These are phyloP conservation scores for Fistulifera pelliculosa DNA, from an alignment of 108 stramenopile species.

Conservation along the genomic window DNA sequence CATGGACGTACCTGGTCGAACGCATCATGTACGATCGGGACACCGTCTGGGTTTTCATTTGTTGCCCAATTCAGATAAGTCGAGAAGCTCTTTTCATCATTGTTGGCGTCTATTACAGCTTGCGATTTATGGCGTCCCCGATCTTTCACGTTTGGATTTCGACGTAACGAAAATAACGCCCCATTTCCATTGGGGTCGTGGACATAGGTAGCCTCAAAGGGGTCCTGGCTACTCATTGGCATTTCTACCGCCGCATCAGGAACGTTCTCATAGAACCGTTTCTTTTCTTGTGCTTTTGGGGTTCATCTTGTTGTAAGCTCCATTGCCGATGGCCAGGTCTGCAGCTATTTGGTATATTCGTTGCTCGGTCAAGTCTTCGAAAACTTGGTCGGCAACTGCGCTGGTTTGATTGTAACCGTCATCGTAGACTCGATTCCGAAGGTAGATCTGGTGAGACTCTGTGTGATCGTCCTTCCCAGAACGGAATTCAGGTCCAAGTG, in stretches of 20 bases:
- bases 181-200: neutral
- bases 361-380: no score
- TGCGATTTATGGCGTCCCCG: neutral
- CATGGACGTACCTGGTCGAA: constrained; percentile 52
- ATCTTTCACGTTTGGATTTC: neutral
- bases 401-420: no score
- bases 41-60: constrained; percentile 66
- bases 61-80: constrained; percentile 60
- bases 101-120: neutral
- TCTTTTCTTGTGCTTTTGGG: neutral
- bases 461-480: neutral
- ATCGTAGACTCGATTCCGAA: neutral
- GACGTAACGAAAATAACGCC: neutral
- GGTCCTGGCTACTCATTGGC: neutral
- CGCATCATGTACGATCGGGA: constrained; percentile 48
- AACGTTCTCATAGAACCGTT: neutral
- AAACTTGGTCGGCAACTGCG: no score
- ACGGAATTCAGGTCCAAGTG: neutral
- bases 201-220: neutral
- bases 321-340: neutral
- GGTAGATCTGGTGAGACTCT: neutral
- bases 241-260: neutral
- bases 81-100: neutral
- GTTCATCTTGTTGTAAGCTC: neutral
- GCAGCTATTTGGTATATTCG: neutral